Evolutionary conservation across 495 filamentous ascomycete genomes (phyloP).

Genomic region (Amniculicola lignicola): DNA sequence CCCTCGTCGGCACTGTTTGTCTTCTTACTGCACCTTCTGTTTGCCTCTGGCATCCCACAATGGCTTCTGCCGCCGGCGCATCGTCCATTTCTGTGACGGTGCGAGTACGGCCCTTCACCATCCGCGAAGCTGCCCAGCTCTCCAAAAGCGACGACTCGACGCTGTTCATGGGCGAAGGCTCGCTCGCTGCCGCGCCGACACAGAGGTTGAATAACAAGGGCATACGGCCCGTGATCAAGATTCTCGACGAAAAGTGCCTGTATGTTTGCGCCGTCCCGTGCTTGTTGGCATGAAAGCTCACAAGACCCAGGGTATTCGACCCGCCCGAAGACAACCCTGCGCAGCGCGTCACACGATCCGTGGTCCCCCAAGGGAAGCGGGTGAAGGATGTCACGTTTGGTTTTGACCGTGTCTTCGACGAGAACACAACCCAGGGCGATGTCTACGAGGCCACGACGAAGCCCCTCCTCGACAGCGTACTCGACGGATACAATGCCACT

Average conservation of each 20-base stretch:
- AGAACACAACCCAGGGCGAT: constrained; percentile 87
- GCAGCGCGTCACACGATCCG: constrained; percentile 80
- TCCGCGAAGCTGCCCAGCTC: constrained; percentile 65
- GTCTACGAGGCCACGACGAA: constrained; percentile 95
- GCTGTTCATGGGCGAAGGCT: constrained; percentile 91
- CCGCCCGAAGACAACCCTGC: constrained; percentile 95
- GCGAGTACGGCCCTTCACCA: constrained; percentile 91
- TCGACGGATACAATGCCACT: constrained; percentile 98
- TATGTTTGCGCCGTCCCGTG: constrained; percentile 47
- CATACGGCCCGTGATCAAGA: constrained; percentile 87
- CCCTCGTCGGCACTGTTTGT: too few relatives aligned
- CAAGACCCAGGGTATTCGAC: constrained; percentile 77
- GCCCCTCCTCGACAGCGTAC: constrained; percentile 82
- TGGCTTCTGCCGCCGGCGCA: constrained; percentile 54
- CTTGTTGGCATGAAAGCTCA: constrained; percentile 36
- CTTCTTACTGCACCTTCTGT: background rate
- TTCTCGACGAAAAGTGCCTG: constrained; percentile 94
- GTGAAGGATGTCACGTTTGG: constrained; percentile 98
- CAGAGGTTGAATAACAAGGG: constrained; percentile 86
- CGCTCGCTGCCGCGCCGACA: constrained; percentile 74
- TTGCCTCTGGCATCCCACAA: constrained; percentile 6
- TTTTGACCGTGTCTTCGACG: constrained; percentile 96
- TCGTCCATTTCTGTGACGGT: constrained; percentile 76
- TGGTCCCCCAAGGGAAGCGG: constrained; percentile 81
- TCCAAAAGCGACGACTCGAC: constrained; percentile 80